Conservation (phyloP, 1,139 yeast genomes). For the Kluyveromyces sp. region DNA sequence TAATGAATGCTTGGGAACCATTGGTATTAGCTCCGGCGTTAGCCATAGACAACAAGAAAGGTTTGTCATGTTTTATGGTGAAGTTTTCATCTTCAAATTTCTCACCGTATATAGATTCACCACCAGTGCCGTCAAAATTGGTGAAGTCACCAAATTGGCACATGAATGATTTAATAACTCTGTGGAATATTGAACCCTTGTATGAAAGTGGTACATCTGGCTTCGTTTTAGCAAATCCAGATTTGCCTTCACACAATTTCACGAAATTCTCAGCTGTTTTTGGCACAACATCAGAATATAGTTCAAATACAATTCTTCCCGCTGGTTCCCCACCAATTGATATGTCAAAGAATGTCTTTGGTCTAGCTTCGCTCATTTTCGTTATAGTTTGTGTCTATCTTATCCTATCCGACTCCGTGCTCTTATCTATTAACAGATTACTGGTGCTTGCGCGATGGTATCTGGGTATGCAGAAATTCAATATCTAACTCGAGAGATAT, state of each 20-base stretch:
- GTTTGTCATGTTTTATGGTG: constrained; percentile 64
- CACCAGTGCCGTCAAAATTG: constrained; percentile 83
- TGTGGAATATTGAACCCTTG: constrained; percentile 79
- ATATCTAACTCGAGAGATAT: no score
- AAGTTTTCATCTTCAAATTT: constrained; percentile 93
- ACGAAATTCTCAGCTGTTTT: constrained; percentile 91
- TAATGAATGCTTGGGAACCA: constrained; percentile 91
- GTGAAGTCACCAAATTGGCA: constrained; percentile 97
- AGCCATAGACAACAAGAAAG: constrained; percentile 91
- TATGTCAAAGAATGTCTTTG: constrained; percentile 69
- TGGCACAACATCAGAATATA: constrained; percentile 77
- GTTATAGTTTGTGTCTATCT: not conserved
- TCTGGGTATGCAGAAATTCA: no score
- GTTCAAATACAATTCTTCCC: constrained; percentile 71
- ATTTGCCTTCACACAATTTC: constrained; percentile 84
- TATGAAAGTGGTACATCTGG: constrained; percentile 60
- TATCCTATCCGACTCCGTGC: no score
- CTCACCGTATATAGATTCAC: constrained; percentile 91
- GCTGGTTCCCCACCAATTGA: constrained; percentile 55
- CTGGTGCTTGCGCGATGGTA: no score
- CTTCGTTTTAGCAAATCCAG: constrained; percentile 51
- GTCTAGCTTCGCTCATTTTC: constrained; percentile 20
- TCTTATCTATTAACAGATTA: no score
- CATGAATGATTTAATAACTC: constrained; percentile 89
- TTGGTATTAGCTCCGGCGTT: constrained; percentile 93